Base-by-base conservation (phyloP, 2,329 filamentous ascomycete species). In the Pseudogymnoascus sp. region DNA sequence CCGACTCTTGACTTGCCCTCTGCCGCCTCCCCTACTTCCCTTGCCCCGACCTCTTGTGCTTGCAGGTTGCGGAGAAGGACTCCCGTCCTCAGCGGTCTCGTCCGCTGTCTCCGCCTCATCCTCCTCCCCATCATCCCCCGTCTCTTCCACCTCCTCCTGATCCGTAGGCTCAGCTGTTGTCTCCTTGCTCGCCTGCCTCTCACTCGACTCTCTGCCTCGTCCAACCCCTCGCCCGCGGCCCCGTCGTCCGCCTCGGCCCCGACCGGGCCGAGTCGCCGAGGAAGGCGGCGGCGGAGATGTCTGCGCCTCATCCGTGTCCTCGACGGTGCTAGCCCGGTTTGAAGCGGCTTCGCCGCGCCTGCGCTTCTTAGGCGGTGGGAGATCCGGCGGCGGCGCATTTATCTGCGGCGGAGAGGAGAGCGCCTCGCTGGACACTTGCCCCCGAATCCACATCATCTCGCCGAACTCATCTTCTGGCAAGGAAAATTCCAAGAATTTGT, bases 401-500 rank as follows among this genome's bases (percentile, higher is more conserved):
- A 72, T 62, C 55, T 67, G 68, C 33, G 71, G 67, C 4, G 72
- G 72, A 5, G 71, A 72, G 61, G 76, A 74, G 49, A 69, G 67
- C 39, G 74, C 68, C 65, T 79, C 69, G 59, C 68, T 69, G 25
- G 62, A 30, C 22, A 64, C 63, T 52, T 66, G 66, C n/a, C 68
- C 72, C 36, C 66, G 69, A 63, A 68, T 67, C 41, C 70, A 71
- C 60, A 66, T 70, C 11, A 64, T 42, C 12, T 72, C 70, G 22
- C 67, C 70, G 62, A 69, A 76, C 2, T 73, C 72, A 5, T 72
- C 70, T 23, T 78, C 72, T 0, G 87, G 87, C 4, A 91, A 78
- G 28, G 82, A 79, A 67, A 91, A 91, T 25, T 88, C 84, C 61
- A 84, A 80, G 71, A 87, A 90, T 63, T 82, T 80, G 22, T 60